Base-by-base conservation (phyloP, 306 rosid genomes). In the Sicyos edulis region DNA sequence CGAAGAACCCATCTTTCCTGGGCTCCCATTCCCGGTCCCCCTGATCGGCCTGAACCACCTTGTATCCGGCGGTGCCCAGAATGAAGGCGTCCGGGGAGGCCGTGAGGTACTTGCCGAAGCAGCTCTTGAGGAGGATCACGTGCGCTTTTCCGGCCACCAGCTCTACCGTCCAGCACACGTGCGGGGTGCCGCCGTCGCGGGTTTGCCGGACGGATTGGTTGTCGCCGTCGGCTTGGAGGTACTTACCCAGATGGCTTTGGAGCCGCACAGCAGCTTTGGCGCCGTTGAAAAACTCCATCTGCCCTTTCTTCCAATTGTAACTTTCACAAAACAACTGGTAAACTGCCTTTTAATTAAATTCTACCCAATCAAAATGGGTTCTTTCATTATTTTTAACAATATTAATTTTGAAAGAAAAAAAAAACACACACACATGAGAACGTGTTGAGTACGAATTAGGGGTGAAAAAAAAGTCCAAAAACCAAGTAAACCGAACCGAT, bases 261-360 rank as follows among this genome's bases (percentile, higher is more conserved):
- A 83, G 75, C 12, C 83, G 75, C 2, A 83, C 83, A 20, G 24
- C 83, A 20, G 24, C 77, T 59, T 64, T 83, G 13, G 83, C 76
- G 63, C 59, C 63, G 21, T 51, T 83, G 78, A 83, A 74, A 65
- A 74, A 79, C 74, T 83, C 83, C 86, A 83, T n/a, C n/a, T 82
- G 54, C 14, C 21, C 37, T 4, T 62, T n/a, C n/a, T n/a, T n/a
- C n/a, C n/a, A n/a, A n/a, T n/a, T n/a, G n/a, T n/a, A n/a, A n/a
- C n/a, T n/a, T n/a, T n/a, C n/a, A n/a, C n/a, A n/a, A n/a, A n/a
- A n/a, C n/a, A n/a, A n/a, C n/a, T n/a, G n/a, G n/a, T n/a, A n/a
- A n/a, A n/a, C n/a, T n/a, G n/a, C n/a, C n/a, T n/a, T n/a, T n/a
- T n/a, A n/a, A n/a, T n/a, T n/a, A n/a, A n/a, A n/a, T n/a, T n/a